Percentiles rank a stretch among this genome's conserved stretches.
Conservation (phyloP, 177 flowering plant species). For the Tripterygium wilfordii region DNA sequence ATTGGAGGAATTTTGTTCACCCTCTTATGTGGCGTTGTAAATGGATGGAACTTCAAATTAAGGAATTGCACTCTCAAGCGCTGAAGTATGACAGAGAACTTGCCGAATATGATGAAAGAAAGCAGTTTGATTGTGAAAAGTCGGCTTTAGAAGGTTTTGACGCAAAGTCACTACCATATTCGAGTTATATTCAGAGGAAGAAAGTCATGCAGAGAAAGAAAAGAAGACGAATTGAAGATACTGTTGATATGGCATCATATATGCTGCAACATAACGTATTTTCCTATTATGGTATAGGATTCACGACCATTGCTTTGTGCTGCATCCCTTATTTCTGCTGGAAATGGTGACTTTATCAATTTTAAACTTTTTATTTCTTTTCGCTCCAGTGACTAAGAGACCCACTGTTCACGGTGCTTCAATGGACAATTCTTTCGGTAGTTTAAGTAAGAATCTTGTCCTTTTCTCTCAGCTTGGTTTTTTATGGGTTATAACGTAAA, state of each 20-base stretch:
- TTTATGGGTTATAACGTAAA: neutral
- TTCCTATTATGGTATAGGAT: constrained; percentile 44
- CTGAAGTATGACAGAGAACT: constrained; percentile 33
- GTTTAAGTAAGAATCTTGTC: constrained; percentile 24
- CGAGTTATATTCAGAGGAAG: constrained; percentile 10
- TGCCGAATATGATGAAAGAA: constrained; percentile 21
- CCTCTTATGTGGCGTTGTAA: constrained; percentile 63
- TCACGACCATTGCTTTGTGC: neutral
- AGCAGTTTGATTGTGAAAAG: constrained; percentile 19
- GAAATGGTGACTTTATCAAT: neutral
- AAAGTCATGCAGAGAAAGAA: constrained; percentile 41
- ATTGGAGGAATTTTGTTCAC: constrained; percentile 51
- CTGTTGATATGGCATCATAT: constrained; percentile 34
- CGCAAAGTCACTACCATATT: constrained; percentile 34
- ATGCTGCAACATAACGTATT: constrained; percentile 44
- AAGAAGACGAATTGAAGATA: constrained; percentile 48
- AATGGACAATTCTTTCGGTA: constrained; percentile 15
- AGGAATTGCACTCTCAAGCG: constrained; percentile 33
- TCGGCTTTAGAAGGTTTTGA: constrained; percentile 17
- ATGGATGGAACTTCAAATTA: constrained; percentile 53
- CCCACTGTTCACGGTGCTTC: constrained; percentile 15
- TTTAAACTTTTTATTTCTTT: constrained; percentile 1
- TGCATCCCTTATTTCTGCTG: constrained; percentile 1
- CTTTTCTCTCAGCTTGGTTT: neutral
- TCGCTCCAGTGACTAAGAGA: constrained; percentile 31